These are phyloP conservation scores for Agapanthus africanus DNA, from an alignment of 106 monocot species.

Conservation along the genomic window DNA sequence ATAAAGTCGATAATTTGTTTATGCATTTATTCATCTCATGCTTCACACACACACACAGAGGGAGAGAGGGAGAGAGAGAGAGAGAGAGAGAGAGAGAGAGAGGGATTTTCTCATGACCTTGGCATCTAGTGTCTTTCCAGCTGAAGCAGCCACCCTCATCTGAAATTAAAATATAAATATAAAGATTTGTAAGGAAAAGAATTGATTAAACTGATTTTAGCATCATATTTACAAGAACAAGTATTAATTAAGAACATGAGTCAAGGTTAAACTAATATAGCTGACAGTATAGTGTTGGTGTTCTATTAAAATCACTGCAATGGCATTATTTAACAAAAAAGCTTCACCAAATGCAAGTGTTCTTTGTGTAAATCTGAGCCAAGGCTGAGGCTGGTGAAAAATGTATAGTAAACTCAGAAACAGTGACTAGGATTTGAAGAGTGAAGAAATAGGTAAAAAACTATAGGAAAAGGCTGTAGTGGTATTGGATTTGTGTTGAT, in stretches of 20 bases:
- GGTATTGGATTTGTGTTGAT: conserved; percentile 20
- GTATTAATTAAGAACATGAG: not conserved
- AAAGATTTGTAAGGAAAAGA: not conserved
- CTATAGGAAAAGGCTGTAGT: not conserved
- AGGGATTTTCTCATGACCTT: conserved; percentile 20
- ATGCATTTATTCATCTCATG: too few relatives aligned
- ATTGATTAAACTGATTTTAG: not conserved
- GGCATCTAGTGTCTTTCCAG: conserved; percentile 29
- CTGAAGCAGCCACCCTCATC: conserved; percentile 19
- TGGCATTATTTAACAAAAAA: not conserved
- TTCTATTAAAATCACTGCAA: not conserved
- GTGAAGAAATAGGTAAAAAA: conserved; percentile 4
- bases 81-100: conserved; percentile 10
- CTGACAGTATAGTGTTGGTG: not conserved
- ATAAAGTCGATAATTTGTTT: not conserved
- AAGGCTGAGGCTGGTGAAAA: not conserved
- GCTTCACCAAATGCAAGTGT: not conserved
- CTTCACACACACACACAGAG: conserved; percentile 3
- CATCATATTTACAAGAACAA: not conserved
- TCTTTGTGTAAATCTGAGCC: not conserved
- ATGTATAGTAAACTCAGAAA: not conserved
- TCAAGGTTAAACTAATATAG: not conserved
- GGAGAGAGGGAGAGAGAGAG: not conserved
- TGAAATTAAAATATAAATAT: conserved; percentile 4
- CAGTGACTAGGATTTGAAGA: conserved; percentile 15